These are phyloP conservation scores for Petunia axillaris DNA, from an alignment of 257 asterid genomes.

Conservation along the genomic window DNA sequence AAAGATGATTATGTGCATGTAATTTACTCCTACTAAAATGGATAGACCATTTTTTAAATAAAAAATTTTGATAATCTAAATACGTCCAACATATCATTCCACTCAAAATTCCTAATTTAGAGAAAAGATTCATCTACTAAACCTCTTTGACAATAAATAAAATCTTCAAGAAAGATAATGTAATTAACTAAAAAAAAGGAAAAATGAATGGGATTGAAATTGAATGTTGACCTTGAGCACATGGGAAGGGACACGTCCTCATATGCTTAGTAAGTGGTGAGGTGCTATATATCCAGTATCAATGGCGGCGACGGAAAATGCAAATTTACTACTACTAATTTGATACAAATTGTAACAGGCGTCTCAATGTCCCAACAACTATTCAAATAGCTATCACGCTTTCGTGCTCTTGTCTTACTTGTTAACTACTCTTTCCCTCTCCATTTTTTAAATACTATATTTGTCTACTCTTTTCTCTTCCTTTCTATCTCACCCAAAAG, in stretches of 20 bases:
- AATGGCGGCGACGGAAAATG: constrained; percentile 7
- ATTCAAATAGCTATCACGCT: neutral
- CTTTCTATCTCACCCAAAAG: neutral
- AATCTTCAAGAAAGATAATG: neutral
- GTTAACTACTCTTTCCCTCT: no score
- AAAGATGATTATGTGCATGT: no score
- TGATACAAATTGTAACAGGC: neutral
- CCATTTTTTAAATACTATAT: no score
- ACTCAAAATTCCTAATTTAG: no score
- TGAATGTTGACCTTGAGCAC: constrained; percentile 4
- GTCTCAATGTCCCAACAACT: neutral
- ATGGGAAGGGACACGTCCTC: constrained; percentile 16
- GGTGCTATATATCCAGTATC: neutral
- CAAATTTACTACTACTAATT: neutral
- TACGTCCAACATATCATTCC: no score
- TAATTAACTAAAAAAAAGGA: neutral
- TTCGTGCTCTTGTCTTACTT: no score
- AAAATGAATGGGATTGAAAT: neutral
- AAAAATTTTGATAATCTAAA: no score
- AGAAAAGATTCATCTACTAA: no score
- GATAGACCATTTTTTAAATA: no score
- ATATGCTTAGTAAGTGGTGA: neutral
- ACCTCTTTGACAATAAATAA: no score
- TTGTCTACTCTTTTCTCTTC: neutral
- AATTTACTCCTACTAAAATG: no score